phyloP scores from a whole-genome alignment of 495 filamentous ascomycete species.

The Corynascus novoguineensis region DNA sequence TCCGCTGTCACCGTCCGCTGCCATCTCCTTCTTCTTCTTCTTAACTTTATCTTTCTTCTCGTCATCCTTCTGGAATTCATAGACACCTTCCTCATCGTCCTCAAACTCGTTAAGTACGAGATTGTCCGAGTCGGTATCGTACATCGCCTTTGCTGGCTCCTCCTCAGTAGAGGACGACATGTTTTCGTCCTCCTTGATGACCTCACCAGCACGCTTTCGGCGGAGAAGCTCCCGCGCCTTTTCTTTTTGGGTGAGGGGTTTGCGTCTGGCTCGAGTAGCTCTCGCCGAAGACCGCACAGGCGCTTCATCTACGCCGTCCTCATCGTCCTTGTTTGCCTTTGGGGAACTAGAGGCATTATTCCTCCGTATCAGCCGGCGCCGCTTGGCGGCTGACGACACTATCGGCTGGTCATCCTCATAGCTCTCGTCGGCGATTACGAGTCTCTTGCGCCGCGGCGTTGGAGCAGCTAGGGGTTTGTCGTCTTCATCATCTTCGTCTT shows the following conservation, averaged over 20 bases:
- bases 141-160: slow-evolving; percentile 30
- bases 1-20: slow-evolving; percentile 26
- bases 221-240: slow-evolving; percentile 26
- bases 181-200: slow-evolving; percentile 37
- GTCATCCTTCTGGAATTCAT: slow-evolving; percentile 8
- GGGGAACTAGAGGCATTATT: background rate
- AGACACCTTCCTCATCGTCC: slow-evolving; percentile 39
- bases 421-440: slow-evolving; percentile 4
- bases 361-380: slow-evolving; percentile 8
- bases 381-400: slow-evolving; percentile 15
- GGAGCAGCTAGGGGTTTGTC: slow-evolving; percentile 19
- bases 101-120: slow-evolving; percentile 41
- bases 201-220: slow-evolving; percentile 50
- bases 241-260: slow-evolving; percentile 24
- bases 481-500: slow-evolving; percentile 12
- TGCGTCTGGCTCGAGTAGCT: background rate
- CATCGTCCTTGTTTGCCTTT: background rate
- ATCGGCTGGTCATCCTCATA: slow-evolving; percentile 6
- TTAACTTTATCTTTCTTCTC: slow-evolving; percentile 20
- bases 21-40: slow-evolving; percentile 11
- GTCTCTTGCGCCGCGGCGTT: slow-evolving; percentile 7
- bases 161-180: slow-evolving; percentile 31
- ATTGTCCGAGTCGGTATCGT: slow-evolving; percentile 41
- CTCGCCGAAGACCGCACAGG: background rate
- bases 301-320: slow-evolving; percentile 6